Evolutionary conservation across 2,329 filamentous ascomycete genomes (phyloP).

Genomic region (Colletotrichum sansevieriae): DNA sequence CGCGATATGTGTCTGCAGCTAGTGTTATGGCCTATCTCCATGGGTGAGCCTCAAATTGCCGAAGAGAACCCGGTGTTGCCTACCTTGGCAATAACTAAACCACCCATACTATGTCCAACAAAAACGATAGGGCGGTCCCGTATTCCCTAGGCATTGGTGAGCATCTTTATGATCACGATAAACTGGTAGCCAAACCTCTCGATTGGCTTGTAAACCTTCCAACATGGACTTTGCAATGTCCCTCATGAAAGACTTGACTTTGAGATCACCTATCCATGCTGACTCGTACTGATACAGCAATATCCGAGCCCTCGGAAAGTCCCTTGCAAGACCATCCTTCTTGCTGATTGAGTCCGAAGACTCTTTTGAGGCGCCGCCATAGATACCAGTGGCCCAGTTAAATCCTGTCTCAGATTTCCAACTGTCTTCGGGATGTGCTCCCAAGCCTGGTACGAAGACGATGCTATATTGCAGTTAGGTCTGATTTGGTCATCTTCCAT

Average conservation of each 20-base stretch:
- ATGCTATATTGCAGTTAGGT: slow-evolving; percentile 48
- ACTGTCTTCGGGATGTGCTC: slow-evolving; percentile 55
- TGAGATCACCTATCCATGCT: slow-evolving; percentile 55
- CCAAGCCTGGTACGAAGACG: slow-evolving; percentile 57
- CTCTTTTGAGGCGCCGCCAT: slow-evolving; percentile 52
- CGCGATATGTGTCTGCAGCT: slow-evolving; percentile 50
- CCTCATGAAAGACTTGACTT: slow-evolving; percentile 56
- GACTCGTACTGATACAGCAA: slow-evolving; percentile 59
- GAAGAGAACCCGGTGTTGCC: slow-evolving; percentile 34
- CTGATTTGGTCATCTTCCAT: neutral
- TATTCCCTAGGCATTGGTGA: slow-evolving; percentile 17
- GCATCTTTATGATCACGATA: neutral
- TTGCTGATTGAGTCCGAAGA: slow-evolving; percentile 51
- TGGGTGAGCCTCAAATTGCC: neutral
- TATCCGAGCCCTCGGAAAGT: slow-evolving; percentile 56
- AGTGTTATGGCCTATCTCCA: slow-evolving; percentile 41
- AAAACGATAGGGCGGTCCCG: slow-evolving; percentile 55
- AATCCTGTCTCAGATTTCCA: slow-evolving; percentile 56
- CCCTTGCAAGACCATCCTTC: slow-evolving; percentile 52
- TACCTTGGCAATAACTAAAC: slow-evolving; percentile 58
- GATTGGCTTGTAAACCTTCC: slow-evolving; percentile 50
- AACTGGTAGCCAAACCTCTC: slow-evolving; percentile 48
- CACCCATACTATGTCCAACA: slow-evolving; percentile 60
- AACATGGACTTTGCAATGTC: slow-evolving; percentile 55
- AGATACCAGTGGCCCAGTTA: slow-evolving; percentile 54